Base-by-base conservation (phyloP, 225 moss, liverwort and hornwort species). In the Takakia lepidozioides region DNA sequence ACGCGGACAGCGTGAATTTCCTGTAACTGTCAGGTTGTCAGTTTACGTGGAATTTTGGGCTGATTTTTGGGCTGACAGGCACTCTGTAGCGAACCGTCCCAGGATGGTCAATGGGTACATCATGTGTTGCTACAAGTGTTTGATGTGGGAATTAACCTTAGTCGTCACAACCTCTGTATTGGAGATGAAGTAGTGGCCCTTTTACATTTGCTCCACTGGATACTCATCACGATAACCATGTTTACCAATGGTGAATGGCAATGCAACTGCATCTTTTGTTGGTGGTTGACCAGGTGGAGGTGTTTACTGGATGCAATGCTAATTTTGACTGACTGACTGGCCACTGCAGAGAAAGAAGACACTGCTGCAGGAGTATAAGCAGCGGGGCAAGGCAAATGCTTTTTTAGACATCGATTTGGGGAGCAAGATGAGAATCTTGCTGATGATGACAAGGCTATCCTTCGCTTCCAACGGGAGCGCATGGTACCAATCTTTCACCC, bases 371-470 rank as follows among this genome's bases (percentile, higher is more conserved):
- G 95, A 98, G 64, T 98, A 83, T 69, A 87, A 91, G 72, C 76
- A 87, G 64, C 82, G 84, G 48, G 87, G 80, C 25, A 98, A 91
- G 57, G 74, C 80, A 25, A 98, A 98, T 43, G 73, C 66, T 15
- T 98, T 98, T 29, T 37, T 91, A 20, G 95, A 98, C 87, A 82
- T 74, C 95, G 95, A 30, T 98, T 98, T 56, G 95, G 95, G 43
- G 95, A 98, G 58, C 67, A 65, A 52, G 81, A 91, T 58, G 91
- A 85, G 59, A 84, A 55, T 57, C 70, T 98, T 61, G 65, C 72
- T 6, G 95, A 91, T 51, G 95, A 85, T 4, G 91, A 98, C 51
- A 98, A 78, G 57, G 83, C 95, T 1, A 90, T 98, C 35, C 67
- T 98, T 42, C 95, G 95, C 38, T 98, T 98, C 60, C 87, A 87